Base-by-base conservation (phyloP, 1,139 yeast species). In the Lodderomyces beijingensis region DNA sequence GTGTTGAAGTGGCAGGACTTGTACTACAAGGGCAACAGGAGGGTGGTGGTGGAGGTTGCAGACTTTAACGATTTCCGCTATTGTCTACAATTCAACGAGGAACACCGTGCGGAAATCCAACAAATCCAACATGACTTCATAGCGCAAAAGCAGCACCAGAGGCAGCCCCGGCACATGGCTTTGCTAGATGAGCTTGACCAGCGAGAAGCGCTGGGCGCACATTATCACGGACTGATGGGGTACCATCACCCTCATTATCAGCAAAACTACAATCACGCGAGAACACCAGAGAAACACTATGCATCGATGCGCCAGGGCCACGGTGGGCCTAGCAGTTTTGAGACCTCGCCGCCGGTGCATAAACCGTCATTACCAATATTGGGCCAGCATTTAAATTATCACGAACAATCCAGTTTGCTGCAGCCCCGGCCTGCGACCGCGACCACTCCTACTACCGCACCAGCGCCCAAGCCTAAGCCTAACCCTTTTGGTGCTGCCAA, bases 401-500 rank as follows among this genome's bases (percentile, higher is more conserved):
- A 29, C 15, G 32, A 19, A 16, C 17, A 16, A 16, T 20, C 28
- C 12, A 27, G 13, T 27, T 28, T 27, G 29, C n/a, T n/a, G n/a
- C 43, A 27, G 12, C 35, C 25, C 19, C 33, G 16, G n/a, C n/a
- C n/a, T n/a, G n/a, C n/a, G n/a, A n/a, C n/a, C n/a, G n/a, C n/a
- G n/a, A 13, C 37, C 16, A 22, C 38, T 31, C 18, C 43, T 18
- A 24, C 49, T 47, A 17, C 40, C 7, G 7, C 25, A 12, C 37
- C 30, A 19, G 33, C 38, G 10, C 25, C 39, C 2, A 57, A 56
- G 31, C 59, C 56, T 3, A 65, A 62, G 38, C 43, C 62, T 1
- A 68, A 66, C 39, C 74, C 74, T 1, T 68, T 68, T 46, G 74
- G 74, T 1, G 54, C 59, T 3, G 74, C 74, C 0, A 67, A 60